Evolutionary conservation across 129 eudicot genomes (phyloP), one percentile per base, ranked within the genome.

Genomic region (Centrapalus pauciflorus): DNA sequence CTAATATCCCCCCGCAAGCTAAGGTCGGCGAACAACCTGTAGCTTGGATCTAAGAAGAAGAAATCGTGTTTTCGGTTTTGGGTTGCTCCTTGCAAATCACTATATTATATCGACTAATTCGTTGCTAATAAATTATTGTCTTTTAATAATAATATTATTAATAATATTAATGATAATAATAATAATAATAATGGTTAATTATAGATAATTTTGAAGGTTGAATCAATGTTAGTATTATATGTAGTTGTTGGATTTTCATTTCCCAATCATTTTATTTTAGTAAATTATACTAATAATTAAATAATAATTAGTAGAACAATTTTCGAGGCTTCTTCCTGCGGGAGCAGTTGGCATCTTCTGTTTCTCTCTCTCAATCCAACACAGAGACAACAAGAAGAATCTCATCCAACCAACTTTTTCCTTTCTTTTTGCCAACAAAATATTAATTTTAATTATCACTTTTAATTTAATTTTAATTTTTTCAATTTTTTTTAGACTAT

Each of bases 271-370:
- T 9, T 26, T 23, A 0, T 0, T 24, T 54, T 12, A 11, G 7
- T 20, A 33, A n/a, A 21, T 3, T 23, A 34, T 16, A n/a, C 0
- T 33, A 41, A 0, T 34, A 49, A 11, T 20, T 34, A 2, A 46
- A 74, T 41, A n/a, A n/a, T n/a, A 50, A 50, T 38, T 28, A 12
- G 55, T 55, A 16, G 5, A n/a, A 23, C 61, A 66, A 21, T 3
- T 73, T 74, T 74, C 34, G 24, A 56, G 62, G 62, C 55, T 74
- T 74, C 50, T 66, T 55, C 66, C 12, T 9, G 14, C 0, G 60
- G 74, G 79, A 75, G 79, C 74, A 75, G 79, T 75, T 75, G 63
- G 79, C 79, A 75, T 75, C 79, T 75, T 65, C 59, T 23, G 43
- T 74, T 64, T 74, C 61, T 66, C 49, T 74, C 51, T 66, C 79